Percentiles rank a stretch among this genome's conserved stretches.
phyloP scores from a whole-genome alignment of 495 filamentous ascomycete species.

The Xylaria castorea region DNA sequence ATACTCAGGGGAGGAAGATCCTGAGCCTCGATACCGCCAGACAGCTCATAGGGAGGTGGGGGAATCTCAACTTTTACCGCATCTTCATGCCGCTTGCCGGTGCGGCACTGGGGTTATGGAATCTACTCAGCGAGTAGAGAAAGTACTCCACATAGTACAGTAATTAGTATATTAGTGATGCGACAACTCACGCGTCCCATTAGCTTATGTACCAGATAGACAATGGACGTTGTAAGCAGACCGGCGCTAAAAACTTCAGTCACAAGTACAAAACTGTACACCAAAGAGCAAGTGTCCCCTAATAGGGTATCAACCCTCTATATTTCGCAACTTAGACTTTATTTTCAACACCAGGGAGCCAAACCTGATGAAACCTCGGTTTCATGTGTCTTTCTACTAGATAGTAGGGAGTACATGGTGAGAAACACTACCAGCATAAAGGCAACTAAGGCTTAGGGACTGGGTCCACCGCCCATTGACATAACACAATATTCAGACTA shows the following conservation, averaged over 20 bases:
- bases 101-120: conserved; percentile 43
- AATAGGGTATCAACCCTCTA: background rate
- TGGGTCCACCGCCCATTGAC: background rate
- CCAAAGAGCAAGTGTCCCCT: background rate
- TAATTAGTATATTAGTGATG: background rate
- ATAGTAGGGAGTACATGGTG: background rate
- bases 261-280: background rate
- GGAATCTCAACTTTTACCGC: conserved; percentile 44
- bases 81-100: conserved; percentile 48
- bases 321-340: background rate
- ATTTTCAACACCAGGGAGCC: background rate
- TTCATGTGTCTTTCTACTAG: background rate
- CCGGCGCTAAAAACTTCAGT: background rate
- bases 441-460: background rate
- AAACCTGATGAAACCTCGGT: background rate
- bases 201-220: background rate
- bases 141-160: background rate
- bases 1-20: conserved; percentile 33
- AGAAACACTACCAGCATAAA: background rate
- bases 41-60: conserved; percentile 46
- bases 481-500: no score
- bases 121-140: conserved; percentile 28
- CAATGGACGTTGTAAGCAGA: background rate
- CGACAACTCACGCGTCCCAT: background rate
- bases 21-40: conserved; percentile 41